These are phyloP conservation scores for Hericium erinaceus DNA, from an alignment of 768 basidiomycete species.

Conservation along the genomic window DNA sequence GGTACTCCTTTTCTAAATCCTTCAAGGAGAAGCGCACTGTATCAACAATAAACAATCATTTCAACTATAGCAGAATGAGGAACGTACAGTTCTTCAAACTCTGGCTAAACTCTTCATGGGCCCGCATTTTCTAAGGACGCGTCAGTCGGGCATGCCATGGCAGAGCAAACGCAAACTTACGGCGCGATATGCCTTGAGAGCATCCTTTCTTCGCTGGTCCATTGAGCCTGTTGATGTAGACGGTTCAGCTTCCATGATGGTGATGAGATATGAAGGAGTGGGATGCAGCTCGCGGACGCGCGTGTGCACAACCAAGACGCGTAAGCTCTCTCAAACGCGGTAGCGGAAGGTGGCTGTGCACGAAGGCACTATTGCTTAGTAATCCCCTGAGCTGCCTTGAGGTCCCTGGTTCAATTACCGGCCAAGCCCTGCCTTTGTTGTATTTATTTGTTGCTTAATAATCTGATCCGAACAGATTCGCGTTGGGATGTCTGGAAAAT, in stretches of 20 bases:
- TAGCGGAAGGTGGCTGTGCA: neutral
- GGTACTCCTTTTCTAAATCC: slow-evolving; percentile 80
- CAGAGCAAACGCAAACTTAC: slow-evolving; percentile 27
- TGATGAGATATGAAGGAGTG: neutral
- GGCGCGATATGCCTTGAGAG: slow-evolving; percentile 69
- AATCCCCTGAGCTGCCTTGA: slow-evolving; percentile 41
- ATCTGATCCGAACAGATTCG: too few relatives aligned
- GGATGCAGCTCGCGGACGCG: neutral
- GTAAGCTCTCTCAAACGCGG: slow-evolving; percentile 12
- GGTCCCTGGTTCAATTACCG: slow-evolving; percentile 87
- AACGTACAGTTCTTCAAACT: slow-evolving; percentile 82
- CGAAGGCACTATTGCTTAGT: slow-evolving; percentile 14
- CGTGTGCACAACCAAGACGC: slow-evolving; percentile 14
- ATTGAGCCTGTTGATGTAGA: slow-evolving; percentile 35
- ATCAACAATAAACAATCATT: neutral
- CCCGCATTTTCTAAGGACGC: slow-evolving; percentile 81
- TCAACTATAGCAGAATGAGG: neutral
- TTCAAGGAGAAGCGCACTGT: slow-evolving; percentile 88
- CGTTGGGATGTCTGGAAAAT: too few relatives aligned
- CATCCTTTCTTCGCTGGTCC: slow-evolving; percentile 65
- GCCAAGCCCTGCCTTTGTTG: slow-evolving; percentile 41
- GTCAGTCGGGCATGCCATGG: slow-evolving; percentile 7
- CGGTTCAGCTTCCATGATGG: slow-evolving; percentile 18
- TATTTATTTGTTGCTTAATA: too few relatives aligned
- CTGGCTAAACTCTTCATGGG: slow-evolving; percentile 80